A percentile compares a stretch with the other conserved stretches of the same genome.
Evolutionary conservation across 1,284 basidiomycete species (phyloP).

Genomic region (Rhizoctonia solani): DNA sequence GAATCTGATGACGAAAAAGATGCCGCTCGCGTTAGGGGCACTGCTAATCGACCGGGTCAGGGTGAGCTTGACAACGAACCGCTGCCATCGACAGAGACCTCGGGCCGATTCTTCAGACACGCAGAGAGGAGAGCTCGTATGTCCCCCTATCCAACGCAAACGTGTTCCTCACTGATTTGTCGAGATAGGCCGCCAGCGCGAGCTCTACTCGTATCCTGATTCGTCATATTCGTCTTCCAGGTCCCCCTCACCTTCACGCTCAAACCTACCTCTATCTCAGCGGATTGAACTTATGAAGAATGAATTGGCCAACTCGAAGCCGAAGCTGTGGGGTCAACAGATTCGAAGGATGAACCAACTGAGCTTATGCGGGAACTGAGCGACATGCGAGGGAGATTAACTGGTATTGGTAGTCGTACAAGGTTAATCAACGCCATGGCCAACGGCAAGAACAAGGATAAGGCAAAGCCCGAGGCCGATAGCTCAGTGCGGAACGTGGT

Average conservation of each 20-base stretch:
- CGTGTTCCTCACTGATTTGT: not conserved
- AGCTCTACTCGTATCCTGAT: conserved; percentile 34
- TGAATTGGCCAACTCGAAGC: conserved; percentile 56
- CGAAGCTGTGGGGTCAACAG: conserved; percentile 57
- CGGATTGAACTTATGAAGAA: conserved; percentile 67
- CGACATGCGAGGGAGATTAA: conserved; percentile 67
- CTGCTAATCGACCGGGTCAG: not conserved
- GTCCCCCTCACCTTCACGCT: conserved; percentile 57
- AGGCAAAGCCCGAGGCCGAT: conserved; percentile 27
- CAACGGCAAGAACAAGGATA: conserved; percentile 48
- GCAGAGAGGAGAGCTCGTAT: conserved; percentile 37
- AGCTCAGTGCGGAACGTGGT: conserved; percentile 29
- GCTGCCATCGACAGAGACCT: conserved; percentile 33
- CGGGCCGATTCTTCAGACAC: conserved; percentile 37
- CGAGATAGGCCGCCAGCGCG: conserved; percentile 20
- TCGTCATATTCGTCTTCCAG: conserved; percentile 34
- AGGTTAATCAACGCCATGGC: conserved; percentile 65
- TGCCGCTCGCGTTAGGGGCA: not conserved
- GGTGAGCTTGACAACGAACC: conserved; percentile 37
- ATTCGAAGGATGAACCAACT: conserved; percentile 65
- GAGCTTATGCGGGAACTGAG: conserved; percentile 74
- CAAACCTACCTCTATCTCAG: conserved; percentile 62
- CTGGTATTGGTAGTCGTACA: conserved; percentile 67
- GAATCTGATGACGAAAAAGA: conserved; percentile 36
- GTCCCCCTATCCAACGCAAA: not conserved